Evolutionary conservation across 2,329 filamentous ascomycete genomes (phyloP).

Genomic region (Sporothrix dimorphospora): DNA sequence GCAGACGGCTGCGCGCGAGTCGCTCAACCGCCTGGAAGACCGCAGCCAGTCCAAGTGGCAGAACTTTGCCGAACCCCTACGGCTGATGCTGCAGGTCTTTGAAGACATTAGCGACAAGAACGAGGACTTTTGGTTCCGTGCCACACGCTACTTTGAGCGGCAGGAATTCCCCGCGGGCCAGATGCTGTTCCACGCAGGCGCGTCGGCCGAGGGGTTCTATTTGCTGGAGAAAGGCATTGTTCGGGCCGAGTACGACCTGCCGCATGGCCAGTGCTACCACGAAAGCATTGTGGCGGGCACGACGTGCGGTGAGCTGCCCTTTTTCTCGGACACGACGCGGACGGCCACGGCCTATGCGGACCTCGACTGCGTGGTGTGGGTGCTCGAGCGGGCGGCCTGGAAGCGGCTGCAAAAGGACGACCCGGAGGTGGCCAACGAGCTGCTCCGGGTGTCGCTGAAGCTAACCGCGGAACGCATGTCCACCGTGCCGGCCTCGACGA

Average conservation of each 20-base stretch:
- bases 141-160: constrained; percentile 72
- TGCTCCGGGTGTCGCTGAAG: constrained; percentile 87
- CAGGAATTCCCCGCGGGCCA: constrained; percentile 70
- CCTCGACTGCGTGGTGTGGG: constrained; percentile 79
- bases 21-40: constrained; percentile 68
- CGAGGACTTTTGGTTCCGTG: constrained; percentile 93
- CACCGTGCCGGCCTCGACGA: constrained; percentile 35
- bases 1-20: constrained; percentile 74
- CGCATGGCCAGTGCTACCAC: constrained; percentile 77
- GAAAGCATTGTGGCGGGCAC: constrained; percentile 94
- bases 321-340: constrained; percentile 87
- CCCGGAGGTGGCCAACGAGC: constrained; percentile 77
- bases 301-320: constrained; percentile 93
- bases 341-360: constrained; percentile 88
- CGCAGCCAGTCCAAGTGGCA: constrained; percentile 71
- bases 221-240: constrained; percentile 87
- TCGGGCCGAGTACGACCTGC: constrained; percentile 85
- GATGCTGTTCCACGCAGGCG: constrained; percentile 76
- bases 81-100: constrained; percentile 94
- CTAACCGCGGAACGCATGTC: constrained; percentile 89
- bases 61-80: constrained; percentile 85
- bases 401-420: constrained; percentile 70
- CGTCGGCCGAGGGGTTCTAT: constrained; percentile 82
- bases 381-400: constrained; percentile 75
- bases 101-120: constrained; percentile 82